These are phyloP conservation scores for Cryomyces minteri DNA, from an alignment of 495 filamentous ascomycete genomes.

Conservation along the genomic window DNA sequence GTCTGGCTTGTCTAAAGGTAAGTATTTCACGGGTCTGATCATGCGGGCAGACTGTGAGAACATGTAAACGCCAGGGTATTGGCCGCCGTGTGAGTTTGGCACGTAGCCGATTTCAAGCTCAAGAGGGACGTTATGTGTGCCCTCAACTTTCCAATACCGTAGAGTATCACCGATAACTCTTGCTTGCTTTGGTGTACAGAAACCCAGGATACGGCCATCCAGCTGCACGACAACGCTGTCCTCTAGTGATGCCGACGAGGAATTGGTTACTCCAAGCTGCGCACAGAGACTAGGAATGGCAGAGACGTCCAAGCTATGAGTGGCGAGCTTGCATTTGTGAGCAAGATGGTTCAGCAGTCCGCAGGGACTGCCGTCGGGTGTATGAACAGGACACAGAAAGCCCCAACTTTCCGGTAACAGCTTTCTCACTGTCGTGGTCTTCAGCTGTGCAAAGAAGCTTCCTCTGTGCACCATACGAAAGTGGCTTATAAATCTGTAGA, in stretches of 20 bases:
- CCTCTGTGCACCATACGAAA: conserved; percentile 99
- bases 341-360: conserved; percentile 89
- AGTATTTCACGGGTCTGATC: conserved; percentile 81
- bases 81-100: conserved; percentile 67
- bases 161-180: conserved; percentile 63
- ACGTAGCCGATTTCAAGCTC: conserved; percentile 86
- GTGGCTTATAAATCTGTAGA: conserved; percentile 95
- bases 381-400: conserved; percentile 94
- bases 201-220: conserved; percentile 78
- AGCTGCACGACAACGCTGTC: conserved; percentile 79
- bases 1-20: conserved; percentile 68
- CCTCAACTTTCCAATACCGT: conserved; percentile 89
- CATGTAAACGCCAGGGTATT: conserved; percentile 93
- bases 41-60: conserved; percentile 70
- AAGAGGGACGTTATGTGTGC: conserved; percentile 62
- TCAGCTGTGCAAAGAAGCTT: conserved; percentile 94
- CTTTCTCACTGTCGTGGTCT: conserved; percentile 93
- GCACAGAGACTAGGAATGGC: conserved; percentile 49
- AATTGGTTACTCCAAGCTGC: conserved; percentile 56
- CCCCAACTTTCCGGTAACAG: conserved; percentile 93
- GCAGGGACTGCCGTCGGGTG: conserved; percentile 87
- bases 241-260: conserved; percentile 52
- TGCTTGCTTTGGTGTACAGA: conserved; percentile 69
- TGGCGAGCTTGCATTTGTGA: conserved; percentile 85
- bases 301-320: conserved; percentile 48